Evolutionary conservation across 805 yeast species (phyloP).

Genomic region (Candida krabiensis): DNA sequence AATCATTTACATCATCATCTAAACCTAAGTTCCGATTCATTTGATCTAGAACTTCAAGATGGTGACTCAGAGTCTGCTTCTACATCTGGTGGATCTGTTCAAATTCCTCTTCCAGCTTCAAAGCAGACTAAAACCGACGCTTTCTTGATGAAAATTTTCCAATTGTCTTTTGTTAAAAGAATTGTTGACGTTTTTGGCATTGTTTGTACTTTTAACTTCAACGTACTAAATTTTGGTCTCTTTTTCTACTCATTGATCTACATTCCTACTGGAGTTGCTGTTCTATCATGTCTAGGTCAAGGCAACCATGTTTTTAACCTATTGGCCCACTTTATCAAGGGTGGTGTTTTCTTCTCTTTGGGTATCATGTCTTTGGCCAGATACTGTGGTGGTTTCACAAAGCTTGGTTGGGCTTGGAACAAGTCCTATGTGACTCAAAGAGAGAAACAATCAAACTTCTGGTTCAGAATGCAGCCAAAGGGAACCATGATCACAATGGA

Average conservation of each 20-base stretch:
- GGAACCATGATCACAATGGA: slow-evolving; percentile 70
- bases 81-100: slow-evolving; percentile 3
- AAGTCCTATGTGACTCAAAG: slow-evolving; percentile 29
- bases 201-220: slow-evolving; percentile 42
- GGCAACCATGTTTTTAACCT: slow-evolving; percentile 71
- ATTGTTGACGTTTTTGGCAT: slow-evolving; percentile 25
- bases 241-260: slow-evolving; percentile 60
- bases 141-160: slow-evolving; percentile 36
- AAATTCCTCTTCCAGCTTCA: background rate
- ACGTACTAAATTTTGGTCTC: slow-evolving; percentile 61
- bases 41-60: slow-evolving; percentile 22
- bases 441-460: slow-evolving; percentile 25
- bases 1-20: background rate
- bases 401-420: slow-evolving; percentile 93
- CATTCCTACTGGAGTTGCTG: slow-evolving; percentile 56
- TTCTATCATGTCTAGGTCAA: slow-evolving; percentile 68
- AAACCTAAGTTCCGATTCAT: slow-evolving; percentile 20
- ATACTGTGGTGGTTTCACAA: slow-evolving; percentile 77
- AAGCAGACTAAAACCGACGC: slow-evolving; percentile 31
- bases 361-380: slow-evolving; percentile 84
- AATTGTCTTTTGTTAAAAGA: slow-evolving; percentile 20
- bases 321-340: slow-evolving; percentile 94
- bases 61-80: slow-evolving; percentile 4
- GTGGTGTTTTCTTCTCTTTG: slow-evolving; percentile 77
- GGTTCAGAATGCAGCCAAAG: slow-evolving; percentile 42